phyloP scores from a whole-genome alignment of 1,284 basidiomycete species.

The Ustilago esculenta region DNA sequence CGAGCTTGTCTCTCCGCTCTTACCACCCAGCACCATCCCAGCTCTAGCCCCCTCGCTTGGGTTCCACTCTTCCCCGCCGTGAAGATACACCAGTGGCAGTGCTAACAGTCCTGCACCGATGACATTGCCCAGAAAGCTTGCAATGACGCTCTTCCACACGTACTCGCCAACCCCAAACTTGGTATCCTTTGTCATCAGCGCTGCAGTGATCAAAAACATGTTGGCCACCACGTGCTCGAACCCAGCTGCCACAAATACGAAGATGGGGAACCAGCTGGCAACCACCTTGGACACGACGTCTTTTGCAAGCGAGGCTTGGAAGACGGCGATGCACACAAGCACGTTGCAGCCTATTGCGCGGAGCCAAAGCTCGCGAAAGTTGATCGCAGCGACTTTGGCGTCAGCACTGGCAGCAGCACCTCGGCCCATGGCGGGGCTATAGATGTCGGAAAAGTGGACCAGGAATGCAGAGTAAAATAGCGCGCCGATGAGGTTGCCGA shows the following conservation, averaged over 20 bases:
- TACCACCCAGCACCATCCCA: not conserved
- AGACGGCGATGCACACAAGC: conserved; percentile 80
- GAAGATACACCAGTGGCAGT: conserved; percentile 51
- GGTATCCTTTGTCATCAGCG: conserved; percentile 65
- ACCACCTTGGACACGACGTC: conserved; percentile 80
- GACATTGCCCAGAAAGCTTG: conserved; percentile 76
- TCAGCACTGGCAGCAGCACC: conserved; percentile 39
- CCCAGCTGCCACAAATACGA: conserved; percentile 75
- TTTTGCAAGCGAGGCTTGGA: conserved; percentile 78
- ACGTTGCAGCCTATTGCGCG: conserved; percentile 82
- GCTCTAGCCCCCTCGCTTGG: conserved; percentile 21
- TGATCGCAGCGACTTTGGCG: conserved; percentile 42
- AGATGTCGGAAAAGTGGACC: conserved; percentile 50
- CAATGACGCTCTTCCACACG: conserved; percentile 77
- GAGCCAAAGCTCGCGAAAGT: conserved; percentile 73
- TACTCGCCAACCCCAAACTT: conserved; percentile 70
- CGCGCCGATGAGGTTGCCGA: conserved; percentile 78
- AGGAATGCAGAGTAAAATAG: conserved; percentile 78
- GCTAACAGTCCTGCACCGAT: conserved; percentile 74
- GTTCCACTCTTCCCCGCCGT: conserved; percentile 53
- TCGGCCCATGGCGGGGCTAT: conserved; percentile 33
- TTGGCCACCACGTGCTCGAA: conserved; percentile 74
- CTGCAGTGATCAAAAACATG: conserved; percentile 77
- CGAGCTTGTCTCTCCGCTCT: conserved; percentile 5
- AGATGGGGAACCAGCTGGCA: conserved; percentile 80